Conservation (phyloP, 148 eudicot genomes). For the Simmondsia chinensis region DNA sequence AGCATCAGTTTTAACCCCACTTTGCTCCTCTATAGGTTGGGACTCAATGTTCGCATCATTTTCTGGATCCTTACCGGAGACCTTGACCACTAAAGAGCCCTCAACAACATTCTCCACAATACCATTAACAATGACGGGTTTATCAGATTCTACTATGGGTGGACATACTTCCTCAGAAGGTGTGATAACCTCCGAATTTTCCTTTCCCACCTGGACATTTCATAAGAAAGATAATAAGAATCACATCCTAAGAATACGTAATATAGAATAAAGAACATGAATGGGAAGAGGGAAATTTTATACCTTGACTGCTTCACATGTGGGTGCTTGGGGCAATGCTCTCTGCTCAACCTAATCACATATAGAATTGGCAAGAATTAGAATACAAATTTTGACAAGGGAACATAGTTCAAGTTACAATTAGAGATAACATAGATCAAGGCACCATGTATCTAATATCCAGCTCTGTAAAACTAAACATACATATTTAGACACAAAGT, state of each 20-base stretch:
- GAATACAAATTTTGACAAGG: too few species aligned
- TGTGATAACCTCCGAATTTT: conserved; percentile 23
- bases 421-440: too few species aligned
- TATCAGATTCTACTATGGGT: conserved; percentile 27
- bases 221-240: not conserved
- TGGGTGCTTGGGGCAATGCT: not conserved
- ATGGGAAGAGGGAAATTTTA: not conserved
- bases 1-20: conserved; percentile 26
- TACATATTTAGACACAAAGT: too few species aligned
- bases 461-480: too few species aligned
- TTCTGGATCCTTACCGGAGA: conserved; percentile 23
- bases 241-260: not conserved
- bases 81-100: conserved; percentile 21
- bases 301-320: too few species aligned
- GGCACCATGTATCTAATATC: too few species aligned
- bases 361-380: too few species aligned
- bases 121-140: conserved; percentile 51
- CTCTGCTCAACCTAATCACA: not conserved
- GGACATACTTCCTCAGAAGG: conserved; percentile 29
- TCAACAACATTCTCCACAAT: conserved; percentile 23
- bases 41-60: conserved; percentile 13
- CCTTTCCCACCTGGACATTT: conserved; percentile 26
- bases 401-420: too few species aligned
- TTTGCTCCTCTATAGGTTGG: conserved; percentile 16
- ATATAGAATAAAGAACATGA: not conserved